Conservation (phyloP, 2,329 filamentous ascomycete genomes). For the Cladosporium sp. region DNA sequence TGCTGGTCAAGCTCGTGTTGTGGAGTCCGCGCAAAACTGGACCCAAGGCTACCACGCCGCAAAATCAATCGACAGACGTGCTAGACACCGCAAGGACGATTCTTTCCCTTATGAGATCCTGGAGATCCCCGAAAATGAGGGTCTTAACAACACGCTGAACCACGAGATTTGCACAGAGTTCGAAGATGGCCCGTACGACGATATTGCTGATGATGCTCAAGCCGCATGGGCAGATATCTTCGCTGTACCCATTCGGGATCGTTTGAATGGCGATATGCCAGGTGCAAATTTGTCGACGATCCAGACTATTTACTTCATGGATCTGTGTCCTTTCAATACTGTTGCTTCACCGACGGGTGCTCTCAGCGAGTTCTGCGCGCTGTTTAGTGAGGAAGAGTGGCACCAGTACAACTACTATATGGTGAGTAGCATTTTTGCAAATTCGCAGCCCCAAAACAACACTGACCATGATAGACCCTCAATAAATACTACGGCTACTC, state of each 20-base stretch:
- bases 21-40: conserved; percentile 72
- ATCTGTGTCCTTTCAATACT: conserved; percentile 80
- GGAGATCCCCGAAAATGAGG: conserved; percentile 62
- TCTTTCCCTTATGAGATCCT: conserved; percentile 53
- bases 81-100: conserved; percentile 32
- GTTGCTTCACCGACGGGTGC: conserved; percentile 56
- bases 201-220: conserved; percentile 49
- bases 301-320: conserved; percentile 73
- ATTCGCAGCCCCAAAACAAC: background rate
- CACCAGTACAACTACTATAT: conserved; percentile 70
- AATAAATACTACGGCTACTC: conserved; percentile 82
- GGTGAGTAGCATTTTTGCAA: background rate
- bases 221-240: conserved; percentile 59
- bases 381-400: conserved; percentile 80
- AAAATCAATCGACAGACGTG: conserved; percentile 40
- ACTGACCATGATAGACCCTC: conserved; percentile 48
- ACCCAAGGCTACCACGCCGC: conserved; percentile 65
- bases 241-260: conserved; percentile 59
- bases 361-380: conserved; percentile 66
- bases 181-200: conserved; percentile 52
- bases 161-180: conserved; percentile 69
- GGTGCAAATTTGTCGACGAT: conserved; percentile 59
- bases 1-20: conserved; percentile 64
- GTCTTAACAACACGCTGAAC: conserved; percentile 75
- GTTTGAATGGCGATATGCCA: conserved; percentile 64